A percentile compares a stretch with the other conserved stretches of the same genome.
phyloP scores from a whole-genome alignment of 768 basidiomycete genomes.

The Dioszegia crocea region DNA sequence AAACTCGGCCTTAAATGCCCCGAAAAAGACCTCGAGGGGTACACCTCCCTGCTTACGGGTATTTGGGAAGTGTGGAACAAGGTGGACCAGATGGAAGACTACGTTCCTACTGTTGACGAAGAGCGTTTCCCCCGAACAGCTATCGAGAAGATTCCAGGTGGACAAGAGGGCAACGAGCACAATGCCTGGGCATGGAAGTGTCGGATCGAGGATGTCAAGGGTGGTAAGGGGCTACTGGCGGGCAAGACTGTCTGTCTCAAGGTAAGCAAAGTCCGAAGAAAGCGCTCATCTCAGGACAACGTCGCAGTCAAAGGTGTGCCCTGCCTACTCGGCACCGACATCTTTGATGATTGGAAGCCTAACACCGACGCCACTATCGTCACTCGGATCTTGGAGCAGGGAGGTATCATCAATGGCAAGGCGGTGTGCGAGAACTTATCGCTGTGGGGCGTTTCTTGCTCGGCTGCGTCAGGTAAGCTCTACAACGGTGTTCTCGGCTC shows the following conservation, averaged over 20 bases:
- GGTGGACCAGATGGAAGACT: slow-evolving; percentile 25
- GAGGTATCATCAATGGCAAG: slow-evolving; percentile 52
- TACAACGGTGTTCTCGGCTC: not conserved
- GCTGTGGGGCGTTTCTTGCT: slow-evolving; percentile 26
- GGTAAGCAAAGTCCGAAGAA: slow-evolving; percentile 25
- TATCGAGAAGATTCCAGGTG: slow-evolving; percentile 14
- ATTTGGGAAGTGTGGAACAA: slow-evolving; percentile 31
- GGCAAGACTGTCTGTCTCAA: slow-evolving; percentile 54
- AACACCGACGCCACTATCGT: slow-evolving; percentile 54
- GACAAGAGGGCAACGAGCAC: slow-evolving; percentile 23
- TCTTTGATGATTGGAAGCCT: slow-evolving; percentile 49
- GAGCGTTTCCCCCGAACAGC: slow-evolving; percentile 19
- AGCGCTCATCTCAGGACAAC: slow-evolving; percentile 35
- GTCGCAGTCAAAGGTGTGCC: slow-evolving; percentile 54
- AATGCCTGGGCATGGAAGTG: slow-evolving; percentile 41
- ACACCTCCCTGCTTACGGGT: slow-evolving; percentile 25
- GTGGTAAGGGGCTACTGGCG: slow-evolving; percentile 36
- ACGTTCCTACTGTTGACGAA: slow-evolving; percentile 28
- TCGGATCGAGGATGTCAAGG: slow-evolving; percentile 13
- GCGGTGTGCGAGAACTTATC: slow-evolving; percentile 50
- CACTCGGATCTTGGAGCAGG: slow-evolving; percentile 54
- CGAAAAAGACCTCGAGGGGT: slow-evolving; percentile 15
- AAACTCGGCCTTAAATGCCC: slow-evolving; percentile 11
- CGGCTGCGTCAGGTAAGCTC: slow-evolving; percentile 21
- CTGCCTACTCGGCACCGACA: slow-evolving; percentile 52